These are phyloP conservation scores for Mycena polygramma DNA, from an alignment of 768 basidiomycete genomes.

Conservation along the genomic window DNA sequence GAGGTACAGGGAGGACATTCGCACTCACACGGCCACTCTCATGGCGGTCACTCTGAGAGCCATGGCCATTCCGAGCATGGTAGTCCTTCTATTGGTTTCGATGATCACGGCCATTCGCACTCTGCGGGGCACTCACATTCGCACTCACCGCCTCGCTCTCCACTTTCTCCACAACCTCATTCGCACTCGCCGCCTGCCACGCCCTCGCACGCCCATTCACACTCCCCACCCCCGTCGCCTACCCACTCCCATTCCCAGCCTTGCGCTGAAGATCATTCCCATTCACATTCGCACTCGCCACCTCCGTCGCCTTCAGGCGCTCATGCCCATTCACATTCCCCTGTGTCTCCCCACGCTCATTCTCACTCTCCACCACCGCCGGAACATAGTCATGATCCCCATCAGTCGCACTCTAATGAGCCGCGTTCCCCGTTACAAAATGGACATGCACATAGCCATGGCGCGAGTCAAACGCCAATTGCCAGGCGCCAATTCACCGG, in stretches of 20 bases:
- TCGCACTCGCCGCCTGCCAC: constrained; percentile 47
- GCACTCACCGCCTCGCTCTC: constrained; percentile 42
- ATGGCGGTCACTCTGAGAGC: constrained; percentile 52
- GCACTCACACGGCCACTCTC: constrained; percentile 58
- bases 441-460: constrained; percentile 24
- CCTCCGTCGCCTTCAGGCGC: background rate
- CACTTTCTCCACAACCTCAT: constrained; percentile 41
- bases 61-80: constrained; percentile 44
- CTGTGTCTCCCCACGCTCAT: constrained; percentile 23
- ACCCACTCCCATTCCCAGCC: constrained; percentile 44
- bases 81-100: constrained; percentile 32
- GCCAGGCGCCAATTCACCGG: constrained; percentile 55
- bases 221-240: constrained; percentile 39
- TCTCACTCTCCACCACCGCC: constrained; percentile 29
- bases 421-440: constrained; percentile 17
- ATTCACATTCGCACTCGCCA: constrained; percentile 36
- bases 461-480: constrained; percentile 8
- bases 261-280: constrained; percentile 41
- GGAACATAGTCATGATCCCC: constrained; percentile 23
- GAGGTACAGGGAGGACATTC: constrained; percentile 41
- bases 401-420: constrained; percentile 29
- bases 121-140: constrained; percentile 45
- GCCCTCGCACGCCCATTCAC: constrained; percentile 44
- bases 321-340: constrained; percentile 12
- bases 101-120: constrained; percentile 41